Percentiles rank a stretch among this genome's conserved stretches.
phyloP scores from a whole-genome alignment of 164 flowering plant species.

The Umbilicus rupestris region DNA sequence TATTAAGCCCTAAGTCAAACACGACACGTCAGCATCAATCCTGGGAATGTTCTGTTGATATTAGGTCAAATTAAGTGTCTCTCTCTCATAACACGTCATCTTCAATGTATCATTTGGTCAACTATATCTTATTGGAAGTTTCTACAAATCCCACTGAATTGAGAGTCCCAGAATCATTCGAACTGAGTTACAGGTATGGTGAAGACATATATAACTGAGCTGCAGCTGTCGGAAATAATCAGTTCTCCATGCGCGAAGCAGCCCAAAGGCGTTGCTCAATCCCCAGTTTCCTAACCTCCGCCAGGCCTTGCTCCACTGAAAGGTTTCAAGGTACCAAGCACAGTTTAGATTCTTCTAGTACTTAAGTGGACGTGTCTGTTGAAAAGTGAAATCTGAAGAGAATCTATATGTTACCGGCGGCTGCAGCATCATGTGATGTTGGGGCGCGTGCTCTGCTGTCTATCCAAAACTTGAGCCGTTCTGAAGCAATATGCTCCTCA shows the following conservation, averaged over 20 bases:
- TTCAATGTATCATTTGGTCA: too few species aligned
- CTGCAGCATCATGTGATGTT: slow-evolving; percentile 76
- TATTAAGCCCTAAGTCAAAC: too few species aligned
- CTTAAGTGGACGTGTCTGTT: background rate
- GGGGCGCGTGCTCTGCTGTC: slow-evolving; percentile 59
- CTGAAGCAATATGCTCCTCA: slow-evolving; percentile 75
- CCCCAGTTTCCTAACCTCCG: slow-evolving; percentile 73
- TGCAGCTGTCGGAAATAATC: slow-evolving; percentile 15
- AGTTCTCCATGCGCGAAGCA: slow-evolving; percentile 61
- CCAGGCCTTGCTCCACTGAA: slow-evolving; percentile 68
- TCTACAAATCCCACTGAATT: too few species aligned
- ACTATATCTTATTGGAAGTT: too few species aligned
- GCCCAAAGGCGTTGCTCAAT: slow-evolving; percentile 82
- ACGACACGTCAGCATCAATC: too few species aligned
- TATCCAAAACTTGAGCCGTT: slow-evolving; percentile 75
- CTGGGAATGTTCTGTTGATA: too few species aligned
- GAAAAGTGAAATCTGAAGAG: background rate
- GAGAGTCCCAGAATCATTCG: too few species aligned
- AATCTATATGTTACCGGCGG: slow-evolving; percentile 60
- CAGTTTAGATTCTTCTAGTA: background rate
- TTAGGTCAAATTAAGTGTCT: too few species aligned
- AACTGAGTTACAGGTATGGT: too few species aligned
- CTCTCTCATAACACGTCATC: too few species aligned
- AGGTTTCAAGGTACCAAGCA: background rate
- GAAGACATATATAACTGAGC: too few species aligned